These are phyloP conservation scores for Dictyostelium capitatum DNA, from an alignment of 78 protist species.

Conservation along the genomic window DNA sequence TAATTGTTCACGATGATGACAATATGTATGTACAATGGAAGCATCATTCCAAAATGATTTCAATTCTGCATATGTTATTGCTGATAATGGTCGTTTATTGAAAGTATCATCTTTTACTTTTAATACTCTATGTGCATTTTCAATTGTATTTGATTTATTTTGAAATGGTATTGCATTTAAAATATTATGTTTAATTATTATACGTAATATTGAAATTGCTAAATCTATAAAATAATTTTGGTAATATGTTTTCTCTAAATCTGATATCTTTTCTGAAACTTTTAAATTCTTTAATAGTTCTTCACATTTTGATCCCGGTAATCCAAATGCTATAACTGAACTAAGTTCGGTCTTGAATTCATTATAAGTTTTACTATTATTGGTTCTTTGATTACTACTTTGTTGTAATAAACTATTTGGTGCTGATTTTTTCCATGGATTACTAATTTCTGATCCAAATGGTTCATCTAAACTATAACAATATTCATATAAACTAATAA, in stretches of 20 bases:
- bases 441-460: conserved; percentile 13
- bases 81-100: conserved; percentile 33
- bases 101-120: conserved; percentile 50
- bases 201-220: conserved; percentile 26
- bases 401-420: conserved; percentile 25
- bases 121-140: background rate
- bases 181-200: background rate
- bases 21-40: conserved; percentile 4
- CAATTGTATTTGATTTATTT: conserved; percentile 1
- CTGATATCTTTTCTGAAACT: background rate
- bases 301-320: conserved; percentile 37
- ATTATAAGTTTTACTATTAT: background rate
- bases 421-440: conserved; percentile 64
- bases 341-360: conserved; percentile 17
- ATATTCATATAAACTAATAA: conserved; percentile 37
- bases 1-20: background rate
- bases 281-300: conserved; percentile 22
- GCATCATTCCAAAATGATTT: conserved; percentile 58
- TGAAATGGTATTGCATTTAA: background rate
- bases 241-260: conserved; percentile 20
- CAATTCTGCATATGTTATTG: background rate
- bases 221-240: conserved; percentile 16
- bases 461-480: conserved; percentile 40
- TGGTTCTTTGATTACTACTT: background rate
- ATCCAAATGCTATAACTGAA: conserved; percentile 49